Conservation (phyloP, 73 alveolate species). For the Paramecium sexaurelia region DNA sequence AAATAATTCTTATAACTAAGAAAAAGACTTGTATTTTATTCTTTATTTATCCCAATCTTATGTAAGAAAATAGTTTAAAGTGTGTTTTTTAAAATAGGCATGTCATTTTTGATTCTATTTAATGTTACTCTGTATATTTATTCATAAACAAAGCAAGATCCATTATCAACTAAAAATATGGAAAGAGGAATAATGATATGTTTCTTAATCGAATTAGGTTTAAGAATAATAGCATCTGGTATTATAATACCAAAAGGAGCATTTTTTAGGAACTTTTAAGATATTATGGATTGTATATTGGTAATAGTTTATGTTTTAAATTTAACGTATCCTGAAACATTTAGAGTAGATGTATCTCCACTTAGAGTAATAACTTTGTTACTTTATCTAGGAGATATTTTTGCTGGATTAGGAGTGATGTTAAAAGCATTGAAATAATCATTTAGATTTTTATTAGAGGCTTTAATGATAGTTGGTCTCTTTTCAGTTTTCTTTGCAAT, state of each 20-base stretch:
- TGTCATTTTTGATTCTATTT: slow-evolving; percentile 1
- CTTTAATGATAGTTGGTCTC: neutral
- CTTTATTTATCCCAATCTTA: neutral
- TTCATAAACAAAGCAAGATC: neutral
- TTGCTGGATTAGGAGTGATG: slow-evolving; percentile 14
- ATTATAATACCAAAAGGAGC: neutral
- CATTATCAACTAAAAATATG: neutral
- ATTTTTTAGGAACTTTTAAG: neutral
- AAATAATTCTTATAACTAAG: neutral
- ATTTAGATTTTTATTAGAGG: neutral
- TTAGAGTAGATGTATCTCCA: slow-evolving; percentile 12
- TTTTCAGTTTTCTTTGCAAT: neutral
- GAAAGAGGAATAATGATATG: neutral
- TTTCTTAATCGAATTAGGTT: neutral
- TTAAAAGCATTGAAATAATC: slow-evolving; percentile 4
- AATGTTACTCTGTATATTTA: neutral
- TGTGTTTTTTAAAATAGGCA: neutral
- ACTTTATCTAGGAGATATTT: neutral
- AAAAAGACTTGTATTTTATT: neutral
- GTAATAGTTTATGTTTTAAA: neutral
- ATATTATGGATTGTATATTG: neutral
- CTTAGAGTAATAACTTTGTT: neutral
- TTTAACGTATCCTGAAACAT: neutral
- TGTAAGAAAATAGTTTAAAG: neutral
- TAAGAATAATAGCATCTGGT: slow-evolving; percentile 20